These are phyloP conservation scores for Xylariaceae sp. DNA, from an alignment of 2,329 filamentous ascomycete genomes.

Conservation along the genomic window DNA sequence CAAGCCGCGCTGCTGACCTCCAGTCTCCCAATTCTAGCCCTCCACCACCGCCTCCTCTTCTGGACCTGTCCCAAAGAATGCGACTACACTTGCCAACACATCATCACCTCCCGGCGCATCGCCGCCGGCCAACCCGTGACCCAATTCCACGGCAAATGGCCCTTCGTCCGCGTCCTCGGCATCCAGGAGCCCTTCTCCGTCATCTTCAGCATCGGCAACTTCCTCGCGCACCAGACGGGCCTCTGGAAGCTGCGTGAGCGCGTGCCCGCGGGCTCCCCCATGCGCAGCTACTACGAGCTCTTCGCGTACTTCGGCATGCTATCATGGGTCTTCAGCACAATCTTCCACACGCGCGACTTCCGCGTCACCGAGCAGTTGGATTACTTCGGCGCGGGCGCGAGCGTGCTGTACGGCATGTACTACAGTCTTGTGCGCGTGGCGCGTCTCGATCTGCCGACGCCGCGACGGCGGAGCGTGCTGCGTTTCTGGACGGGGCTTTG, in stretches of 20 bases:
- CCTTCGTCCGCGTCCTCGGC: slow-evolving; percentile 82
- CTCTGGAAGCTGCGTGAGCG: slow-evolving; percentile 62
- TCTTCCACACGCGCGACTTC: slow-evolving; percentile 92
- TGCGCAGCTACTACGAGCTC: slow-evolving; percentile 73
- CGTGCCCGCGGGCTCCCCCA: slow-evolving; percentile 67
- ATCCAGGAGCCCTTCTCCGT: slow-evolving; percentile 95
- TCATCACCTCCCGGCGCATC: slow-evolving; percentile 70
- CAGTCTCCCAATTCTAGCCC: slow-evolving; percentile 46
- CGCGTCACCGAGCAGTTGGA: slow-evolving; percentile 83
- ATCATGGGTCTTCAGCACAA: slow-evolving; percentile 81
- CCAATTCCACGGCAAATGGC: slow-evolving; percentile 99
- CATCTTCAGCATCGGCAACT: slow-evolving; percentile 88
- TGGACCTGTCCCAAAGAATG: slow-evolving; percentile 94
- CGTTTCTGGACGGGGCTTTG: slow-evolving; percentile 74
- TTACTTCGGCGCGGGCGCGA: slow-evolving; percentile 89
- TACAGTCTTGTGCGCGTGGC: slow-evolving; percentile 79
- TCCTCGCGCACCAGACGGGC: slow-evolving; percentile 76
- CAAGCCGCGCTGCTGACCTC: slow-evolving; percentile 4
- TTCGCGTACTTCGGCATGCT: slow-evolving; percentile 77
- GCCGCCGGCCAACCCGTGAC: slow-evolving; percentile 62
- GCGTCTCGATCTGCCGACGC: slow-evolving; percentile 60
- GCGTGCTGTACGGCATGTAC: slow-evolving; percentile 85
- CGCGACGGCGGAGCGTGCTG: slow-evolving; percentile 47
- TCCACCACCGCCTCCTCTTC: slow-evolving; percentile 78
- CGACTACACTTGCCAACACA: slow-evolving; percentile 96